Evolutionary conservation across 768 basidiomycete species (phyloP).

Genomic region (Tubosaeta sp.): DNA sequence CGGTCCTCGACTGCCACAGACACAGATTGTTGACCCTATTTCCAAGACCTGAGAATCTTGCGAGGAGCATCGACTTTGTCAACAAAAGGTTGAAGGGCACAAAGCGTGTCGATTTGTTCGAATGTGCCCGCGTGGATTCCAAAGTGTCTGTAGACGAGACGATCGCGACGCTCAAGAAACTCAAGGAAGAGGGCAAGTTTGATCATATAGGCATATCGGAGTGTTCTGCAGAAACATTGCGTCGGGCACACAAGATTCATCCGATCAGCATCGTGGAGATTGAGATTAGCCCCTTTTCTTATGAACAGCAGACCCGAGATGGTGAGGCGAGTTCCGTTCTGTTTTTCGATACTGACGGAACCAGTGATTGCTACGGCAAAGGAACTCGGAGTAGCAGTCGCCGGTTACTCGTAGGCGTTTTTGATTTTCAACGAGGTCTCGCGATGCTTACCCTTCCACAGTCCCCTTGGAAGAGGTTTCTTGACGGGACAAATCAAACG

Average conservation of each 20-base stretch:
- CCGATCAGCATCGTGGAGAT: slow-evolving; percentile 62
- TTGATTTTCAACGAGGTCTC: no score
- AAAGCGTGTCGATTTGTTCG: slow-evolving; percentile 58
- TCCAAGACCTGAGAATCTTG: slow-evolving; percentile 36
- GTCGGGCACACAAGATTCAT: slow-evolving; percentile 35
- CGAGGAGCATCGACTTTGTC: slow-evolving; percentile 44
- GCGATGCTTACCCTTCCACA: no score
- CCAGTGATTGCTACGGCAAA: slow-evolving; percentile 48
- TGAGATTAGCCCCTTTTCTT: slow-evolving; percentile 61
- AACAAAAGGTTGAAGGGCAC: slow-evolving; percentile 43
- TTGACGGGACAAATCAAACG: slow-evolving; percentile 48
- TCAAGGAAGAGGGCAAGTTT: slow-evolving; percentile 33
- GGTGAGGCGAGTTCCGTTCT: background rate
- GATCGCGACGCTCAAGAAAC: slow-evolving; percentile 37
- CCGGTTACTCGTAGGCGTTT: slow-evolving; percentile 50
- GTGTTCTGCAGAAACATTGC: slow-evolving; percentile 45
- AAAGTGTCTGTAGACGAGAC: slow-evolving; percentile 44
- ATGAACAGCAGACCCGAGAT: slow-evolving; percentile 29
- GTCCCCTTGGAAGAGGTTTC: slow-evolving; percentile 52
- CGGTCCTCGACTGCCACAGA: background rate
- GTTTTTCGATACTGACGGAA: background rate
- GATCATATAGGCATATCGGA: slow-evolving; percentile 56
- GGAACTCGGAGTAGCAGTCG: slow-evolving; percentile 54
- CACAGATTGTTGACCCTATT: background rate
- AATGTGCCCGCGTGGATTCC: slow-evolving; percentile 46